Evolutionary conservation across 2,329 filamentous ascomycete genomes (phyloP), one percentile per base, ranked within the genome.

Genomic region (Zasmidium cellare): DNA sequence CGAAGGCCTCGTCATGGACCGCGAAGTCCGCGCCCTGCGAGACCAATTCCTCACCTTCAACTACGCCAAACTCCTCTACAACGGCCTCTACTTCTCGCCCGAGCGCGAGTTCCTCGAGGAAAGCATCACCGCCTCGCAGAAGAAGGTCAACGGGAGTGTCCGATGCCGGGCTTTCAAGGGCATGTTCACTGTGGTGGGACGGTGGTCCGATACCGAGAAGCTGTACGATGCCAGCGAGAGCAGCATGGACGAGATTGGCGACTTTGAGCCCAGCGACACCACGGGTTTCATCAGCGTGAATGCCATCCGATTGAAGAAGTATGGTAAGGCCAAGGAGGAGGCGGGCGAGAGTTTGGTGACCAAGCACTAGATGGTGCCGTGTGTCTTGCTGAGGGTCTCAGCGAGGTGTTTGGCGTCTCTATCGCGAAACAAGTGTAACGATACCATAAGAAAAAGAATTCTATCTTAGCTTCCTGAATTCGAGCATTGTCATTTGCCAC

Each of bases 41-140:
- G 87, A 90, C 74, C 86, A 89, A 69, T 89, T 89, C 68, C 80
- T 89, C 63, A 88, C 85, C 38, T 81, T 81, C 78, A 82, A 82
- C 77, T 88, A 82, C 72, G 81, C 83, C 63, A 83, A 84, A 72
- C 69, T 79, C 46, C 73, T 78, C 47, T 82, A 87, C 79, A 87
- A 87, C 73, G 84, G 84, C 66, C 78, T 86, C 59, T 85, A 86
- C 81, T 89, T 89, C 79, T 87, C 84, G 14, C 86, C 87, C 28
- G 87, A 89, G 76, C 84, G 86, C 59, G 86, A 88, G 74, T 89
- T 88, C 76, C 78, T 89, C 56, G 85, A 92, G 77, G 81, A 85
- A 71, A 82, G 82, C 67, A 83, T 89, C 68, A 69, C 79, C 53
- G 81, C 82, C 64, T 80, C 77, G 46, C 86, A 89, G 72, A 82